A percentile compares a stretch with the other conserved stretches of the same genome.
Evolutionary conservation across 176 grass and related monocot species (phyloP).

Genomic region (Oryza meridionalis): DNA sequence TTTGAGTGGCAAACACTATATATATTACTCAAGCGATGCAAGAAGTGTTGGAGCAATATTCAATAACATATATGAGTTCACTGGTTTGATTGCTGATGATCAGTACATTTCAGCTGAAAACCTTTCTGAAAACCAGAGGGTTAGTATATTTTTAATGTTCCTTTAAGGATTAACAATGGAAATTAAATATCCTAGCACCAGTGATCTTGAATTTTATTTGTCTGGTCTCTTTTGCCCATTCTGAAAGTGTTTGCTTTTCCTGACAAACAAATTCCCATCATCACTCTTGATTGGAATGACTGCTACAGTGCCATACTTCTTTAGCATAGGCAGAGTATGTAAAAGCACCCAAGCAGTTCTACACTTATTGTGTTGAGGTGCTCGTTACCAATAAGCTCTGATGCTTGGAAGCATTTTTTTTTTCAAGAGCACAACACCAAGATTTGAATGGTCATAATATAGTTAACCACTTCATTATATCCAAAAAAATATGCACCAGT

Average conservation of each 20-base stretch:
- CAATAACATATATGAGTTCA: constrained; percentile 89
- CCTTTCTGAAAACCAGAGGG: constrained; percentile 78
- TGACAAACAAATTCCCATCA: constrained; percentile 17
- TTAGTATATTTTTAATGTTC: constrained; percentile 44
- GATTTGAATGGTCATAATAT: constrained; percentile 12
- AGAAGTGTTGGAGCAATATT: constrained; percentile 71
- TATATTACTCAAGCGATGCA: constrained; percentile 72
- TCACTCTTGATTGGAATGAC: constrained; percentile 8
- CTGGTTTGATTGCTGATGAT: constrained; percentile 76
- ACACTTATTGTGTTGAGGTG: constrained; percentile 1
- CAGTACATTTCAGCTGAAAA: constrained; percentile 81
- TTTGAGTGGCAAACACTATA: constrained; percentile 82
- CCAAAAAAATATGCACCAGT: background rate
- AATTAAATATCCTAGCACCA: background rate
- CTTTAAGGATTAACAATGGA: background rate
- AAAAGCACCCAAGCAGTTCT: background rate
- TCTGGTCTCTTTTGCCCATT: constrained; percentile 3
- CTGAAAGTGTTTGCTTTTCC: constrained; percentile 18
- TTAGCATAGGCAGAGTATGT: background rate
- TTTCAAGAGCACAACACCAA: background rate
- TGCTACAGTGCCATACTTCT: background rate
- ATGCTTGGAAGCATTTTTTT: background rate
- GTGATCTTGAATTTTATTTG: constrained; percentile 7
- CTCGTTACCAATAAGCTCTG: background rate
- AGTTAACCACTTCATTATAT: background rate